These are phyloP conservation scores for Allantophomopsis cytisporea DNA, from an alignment of 2,329 filamentous ascomycete genomes.

Conservation along the genomic window DNA sequence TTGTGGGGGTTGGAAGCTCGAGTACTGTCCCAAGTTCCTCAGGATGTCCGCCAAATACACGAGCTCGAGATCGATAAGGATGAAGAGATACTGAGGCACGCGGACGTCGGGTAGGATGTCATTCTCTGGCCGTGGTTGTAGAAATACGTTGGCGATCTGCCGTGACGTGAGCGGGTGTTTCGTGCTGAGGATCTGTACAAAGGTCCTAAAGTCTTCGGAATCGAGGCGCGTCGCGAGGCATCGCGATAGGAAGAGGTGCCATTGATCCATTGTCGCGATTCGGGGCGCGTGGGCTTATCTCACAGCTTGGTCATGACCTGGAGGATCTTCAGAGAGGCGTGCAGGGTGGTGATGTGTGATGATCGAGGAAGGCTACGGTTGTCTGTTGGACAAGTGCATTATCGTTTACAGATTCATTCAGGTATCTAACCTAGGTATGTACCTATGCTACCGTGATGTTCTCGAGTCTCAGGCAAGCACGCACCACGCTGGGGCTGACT, in stretches of 20 bases:
- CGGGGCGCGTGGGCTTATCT: not conserved
- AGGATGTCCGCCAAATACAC: constrained; percentile 42
- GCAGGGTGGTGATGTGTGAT: no score
- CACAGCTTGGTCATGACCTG: no score
- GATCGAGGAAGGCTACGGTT: no score
- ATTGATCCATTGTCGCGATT: constrained; percentile 12
- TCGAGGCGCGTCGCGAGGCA: constrained; percentile 39
- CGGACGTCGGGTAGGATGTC: constrained; percentile 40
- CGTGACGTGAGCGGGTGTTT: constrained; percentile 36
- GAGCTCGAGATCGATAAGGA: constrained; percentile 34
- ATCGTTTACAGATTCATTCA: no score
- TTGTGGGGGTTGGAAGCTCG: constrained; percentile 9
- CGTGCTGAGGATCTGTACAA: constrained; percentile 31
- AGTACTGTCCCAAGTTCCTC: constrained; percentile 40
- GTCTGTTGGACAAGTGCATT: no score
- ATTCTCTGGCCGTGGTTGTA: constrained; percentile 33
- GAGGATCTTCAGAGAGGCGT: no score
- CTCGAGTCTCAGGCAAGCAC: no score
- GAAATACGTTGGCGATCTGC: constrained; percentile 41
- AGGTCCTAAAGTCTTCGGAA: constrained; percentile 35
- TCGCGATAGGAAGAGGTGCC: constrained; percentile 35
- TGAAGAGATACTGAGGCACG: constrained; percentile 43
- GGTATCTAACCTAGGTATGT: no score
- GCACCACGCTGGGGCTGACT: no score
- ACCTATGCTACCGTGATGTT: no score